Percentiles rank a stretch among this genome's conserved stretches.
phyloP scores from a whole-genome alignment of 169 alveolate species.

The Plasmodium vinckei region DNA sequence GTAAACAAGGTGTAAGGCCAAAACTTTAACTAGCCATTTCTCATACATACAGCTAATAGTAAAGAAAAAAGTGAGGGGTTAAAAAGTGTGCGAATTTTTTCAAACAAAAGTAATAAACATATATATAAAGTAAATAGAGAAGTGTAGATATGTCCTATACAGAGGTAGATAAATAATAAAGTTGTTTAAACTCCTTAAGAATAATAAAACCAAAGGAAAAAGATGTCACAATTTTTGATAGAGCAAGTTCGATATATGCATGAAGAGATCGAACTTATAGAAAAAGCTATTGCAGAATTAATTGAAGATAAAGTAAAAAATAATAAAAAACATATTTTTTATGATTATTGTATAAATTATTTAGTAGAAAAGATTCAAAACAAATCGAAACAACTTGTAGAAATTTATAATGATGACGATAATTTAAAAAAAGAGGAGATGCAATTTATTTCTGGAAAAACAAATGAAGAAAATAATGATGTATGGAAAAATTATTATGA shows the following conservation, averaged over 20 bases:
- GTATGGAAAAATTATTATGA: constrained; percentile 87
- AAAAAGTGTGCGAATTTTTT: no score
- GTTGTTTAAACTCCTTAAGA: background rate
- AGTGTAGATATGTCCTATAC: no score
- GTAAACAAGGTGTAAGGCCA: no score
- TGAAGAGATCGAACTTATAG: constrained; percentile 80
- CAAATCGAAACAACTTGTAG: constrained; percentile 68
- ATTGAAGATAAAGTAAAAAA: constrained; percentile 77
- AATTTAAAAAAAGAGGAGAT: constrained; percentile 74
- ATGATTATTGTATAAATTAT: constrained; percentile 54
- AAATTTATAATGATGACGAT: constrained; percentile 58
- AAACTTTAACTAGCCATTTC: no score
- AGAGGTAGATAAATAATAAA: background rate
- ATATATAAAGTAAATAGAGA: no score
- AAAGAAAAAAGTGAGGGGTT: no score
- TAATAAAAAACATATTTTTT: constrained; percentile 47
- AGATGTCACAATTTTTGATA: constrained; percentile 78
- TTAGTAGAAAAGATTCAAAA: constrained; percentile 73
- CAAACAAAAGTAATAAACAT: no score
- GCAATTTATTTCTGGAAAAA: constrained; percentile 74
- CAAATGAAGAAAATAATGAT: constrained; percentile 60
- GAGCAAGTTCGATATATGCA: constrained; percentile 78
- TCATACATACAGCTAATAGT: no score
- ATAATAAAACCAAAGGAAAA: background rate
- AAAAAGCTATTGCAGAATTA: constrained; percentile 75